Conservation (phyloP, 1,284 basidiomycete species). For the Paramarasmius palmivorus region DNA sequence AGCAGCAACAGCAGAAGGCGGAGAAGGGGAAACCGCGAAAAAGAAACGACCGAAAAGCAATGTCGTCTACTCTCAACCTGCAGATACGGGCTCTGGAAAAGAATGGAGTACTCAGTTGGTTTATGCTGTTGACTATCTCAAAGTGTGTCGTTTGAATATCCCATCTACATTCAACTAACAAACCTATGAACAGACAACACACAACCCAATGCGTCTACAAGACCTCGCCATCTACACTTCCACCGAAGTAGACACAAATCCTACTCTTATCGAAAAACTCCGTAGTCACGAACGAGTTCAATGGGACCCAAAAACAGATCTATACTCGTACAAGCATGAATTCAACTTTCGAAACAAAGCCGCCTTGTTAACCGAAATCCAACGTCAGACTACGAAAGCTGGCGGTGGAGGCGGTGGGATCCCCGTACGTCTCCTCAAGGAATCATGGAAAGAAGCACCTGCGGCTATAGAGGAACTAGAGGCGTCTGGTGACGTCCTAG, state of each 20-base stretch:
- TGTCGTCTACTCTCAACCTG: slow-evolving; percentile 84
- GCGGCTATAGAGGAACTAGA: slow-evolving; percentile 83
- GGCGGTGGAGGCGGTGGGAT: slow-evolving; percentile 86
- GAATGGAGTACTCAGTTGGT: slow-evolving; percentile 88
- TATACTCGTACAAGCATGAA: slow-evolving; percentile 92
- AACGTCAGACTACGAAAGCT: slow-evolving; percentile 73
- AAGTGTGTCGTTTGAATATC: slow-evolving; percentile 37
- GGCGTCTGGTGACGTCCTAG: slow-evolving; percentile 84
- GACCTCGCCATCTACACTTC: slow-evolving; percentile 81
- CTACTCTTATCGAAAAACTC: slow-evolving; percentile 76
- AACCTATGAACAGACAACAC: slow-evolving; percentile 49
- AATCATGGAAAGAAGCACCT: slow-evolving; percentile 87
- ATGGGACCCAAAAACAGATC: slow-evolving; percentile 79
- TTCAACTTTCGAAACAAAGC: slow-evolving; percentile 84
- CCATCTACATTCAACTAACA: slow-evolving; percentile 1
- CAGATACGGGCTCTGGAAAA: slow-evolving; percentile 77
- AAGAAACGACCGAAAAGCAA: slow-evolving; percentile 68
- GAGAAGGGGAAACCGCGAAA: slow-evolving; percentile 46
- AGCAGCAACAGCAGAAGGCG: slow-evolving; percentile 21
- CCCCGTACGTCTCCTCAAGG: slow-evolving; percentile 81
- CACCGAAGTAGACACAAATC: slow-evolving; percentile 74
- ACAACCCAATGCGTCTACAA: slow-evolving; percentile 81
- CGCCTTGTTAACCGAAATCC: slow-evolving; percentile 79
- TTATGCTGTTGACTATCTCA: slow-evolving; percentile 82
- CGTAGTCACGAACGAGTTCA: slow-evolving; percentile 76